phyloP scores from a whole-genome alignment of 805 yeast genomes.

The Pichia rugopelliculosa region DNA sequence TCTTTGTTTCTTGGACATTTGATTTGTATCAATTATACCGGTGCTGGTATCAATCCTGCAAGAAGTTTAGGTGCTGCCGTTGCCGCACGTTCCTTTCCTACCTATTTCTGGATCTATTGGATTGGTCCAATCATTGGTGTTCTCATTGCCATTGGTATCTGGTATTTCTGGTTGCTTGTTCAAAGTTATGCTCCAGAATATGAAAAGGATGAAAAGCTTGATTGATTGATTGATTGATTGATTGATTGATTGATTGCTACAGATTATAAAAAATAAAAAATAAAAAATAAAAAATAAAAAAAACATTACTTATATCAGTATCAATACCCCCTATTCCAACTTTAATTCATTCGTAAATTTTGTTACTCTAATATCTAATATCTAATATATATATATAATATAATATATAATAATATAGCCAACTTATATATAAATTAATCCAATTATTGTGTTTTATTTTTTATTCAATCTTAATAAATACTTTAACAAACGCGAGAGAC shows the following conservation, averaged over 20 bases:
- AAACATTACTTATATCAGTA: no score
- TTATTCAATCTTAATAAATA: no score
- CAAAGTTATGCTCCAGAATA: constrained; percentile 33
- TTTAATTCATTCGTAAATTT: no score
- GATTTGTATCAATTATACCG: constrained; percentile 75
- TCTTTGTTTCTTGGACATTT: constrained; percentile 77
- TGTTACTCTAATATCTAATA: not conserved
- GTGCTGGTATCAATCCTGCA: constrained; percentile 91
- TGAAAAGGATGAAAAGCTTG: constrained; percentile 33
- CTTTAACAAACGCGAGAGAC: no score
- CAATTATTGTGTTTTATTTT: no score
- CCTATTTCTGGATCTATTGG: constrained; percentile 90
- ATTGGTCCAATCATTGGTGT: constrained; percentile 79
- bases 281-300: not conserved
- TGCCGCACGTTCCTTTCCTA: constrained; percentile 66
- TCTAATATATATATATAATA: no score
- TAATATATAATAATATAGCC: no score
- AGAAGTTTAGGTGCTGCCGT: constrained; percentile 70
- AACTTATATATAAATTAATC: no score
- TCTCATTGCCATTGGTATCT: constrained; percentile 54
- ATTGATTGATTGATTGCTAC: not conserved
- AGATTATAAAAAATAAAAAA: not conserved
- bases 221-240: not conserved
- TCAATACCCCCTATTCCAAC: no score
- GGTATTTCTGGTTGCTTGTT: constrained; percentile 52